Conservation (phyloP, 2,329 filamentous ascomycete genomes). For the Didymella pomorum region DNA sequence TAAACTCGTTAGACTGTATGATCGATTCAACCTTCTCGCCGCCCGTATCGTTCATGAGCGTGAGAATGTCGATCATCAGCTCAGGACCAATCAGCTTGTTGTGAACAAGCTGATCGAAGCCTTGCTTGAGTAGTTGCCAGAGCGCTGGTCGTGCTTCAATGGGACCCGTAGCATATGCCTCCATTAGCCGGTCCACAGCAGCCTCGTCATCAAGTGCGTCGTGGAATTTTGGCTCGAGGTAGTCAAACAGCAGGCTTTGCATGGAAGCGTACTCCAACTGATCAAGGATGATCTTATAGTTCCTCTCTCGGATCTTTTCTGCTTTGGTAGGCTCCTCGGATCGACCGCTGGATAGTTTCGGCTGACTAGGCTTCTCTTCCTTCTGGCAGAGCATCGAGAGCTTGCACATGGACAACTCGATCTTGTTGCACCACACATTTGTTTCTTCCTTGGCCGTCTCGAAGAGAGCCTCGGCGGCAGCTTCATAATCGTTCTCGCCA, state of each 20-base stretch:
- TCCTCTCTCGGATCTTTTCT: slow-evolving; percentile 52
- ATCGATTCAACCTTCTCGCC: slow-evolving; percentile 49
- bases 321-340: slow-evolving; percentile 41
- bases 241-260: slow-evolving; percentile 79
- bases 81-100: slow-evolving; percentile 71
- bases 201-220: slow-evolving; percentile 81
- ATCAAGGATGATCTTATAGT: slow-evolving; percentile 57
- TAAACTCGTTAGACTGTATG: slow-evolving; percentile 71
- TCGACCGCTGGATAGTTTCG: slow-evolving; percentile 43
- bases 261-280: slow-evolving; percentile 75
- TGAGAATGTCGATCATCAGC: slow-evolving; percentile 77
- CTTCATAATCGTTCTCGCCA: slow-evolving; percentile 75
- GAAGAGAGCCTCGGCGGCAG: slow-evolving; percentile 75
- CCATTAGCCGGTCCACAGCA: slow-evolving; percentile 77
- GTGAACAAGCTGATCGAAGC: slow-evolving; percentile 72
- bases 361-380: slow-evolving; percentile 56
- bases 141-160: slow-evolving; percentile 70
- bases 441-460: slow-evolving; percentile 76
- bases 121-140: slow-evolving; percentile 74
- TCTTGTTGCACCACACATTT: slow-evolving; percentile 90
- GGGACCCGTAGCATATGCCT: slow-evolving; percentile 65
- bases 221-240: slow-evolving; percentile 71
- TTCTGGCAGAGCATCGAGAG: slow-evolving; percentile 64
- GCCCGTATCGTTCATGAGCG: slow-evolving; percentile 70
- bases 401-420: slow-evolving; percentile 89